Base-by-base conservation (phyloP, 169 alveolate genomes). In the Plasmodium inui region DNA sequence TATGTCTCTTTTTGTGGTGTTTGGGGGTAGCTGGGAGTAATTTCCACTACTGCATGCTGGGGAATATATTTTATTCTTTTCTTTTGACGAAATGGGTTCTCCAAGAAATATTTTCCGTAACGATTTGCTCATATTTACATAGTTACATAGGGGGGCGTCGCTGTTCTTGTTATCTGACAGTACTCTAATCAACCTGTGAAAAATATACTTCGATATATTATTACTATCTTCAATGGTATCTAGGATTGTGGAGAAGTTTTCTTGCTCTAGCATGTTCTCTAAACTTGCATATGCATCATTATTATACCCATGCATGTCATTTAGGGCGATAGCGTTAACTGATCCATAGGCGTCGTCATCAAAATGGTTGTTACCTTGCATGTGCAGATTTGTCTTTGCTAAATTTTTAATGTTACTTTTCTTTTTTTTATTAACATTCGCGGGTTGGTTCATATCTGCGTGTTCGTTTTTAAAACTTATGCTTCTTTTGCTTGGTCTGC, bases 131-230 rank as follows among this genome's bases (percentile, higher is more conserved):
- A 86, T 76, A 86, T 86, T 86, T 74, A 78, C 85, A 57, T 86
- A 86, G 70, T 86, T 86, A 34, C 81, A 86, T 26, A 78, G 28
- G 44, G 26, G 39, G 19, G 85, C 28, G n/a, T 19, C 14, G 32
- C 44, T 86, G 28, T 22, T 26, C 46, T 50, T 78, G 14, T 86
- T 37, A 86, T 86, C 50, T 12, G 78, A 74, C 14, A 86, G 81
- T 55, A 28, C 76, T 26, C 76, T 76, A 4, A 86, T 76, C 14
- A 86, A 55, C 80, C 53, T 34, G n/a, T 55, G 6, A 86, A 86
- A 86, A 86, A 86, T 78, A 34, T 86, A 86, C 28, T 86, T 78
- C 67, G 93, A 86, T 78, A 76, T 86, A n/a, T 74, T 82, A 86
- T 86, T 74, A 78, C 93, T 74, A 76, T 86, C 55, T 76, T 32